Base-by-base conservation (phyloP, 179 eudicot species). In the Spergularia azorica region DNA sequence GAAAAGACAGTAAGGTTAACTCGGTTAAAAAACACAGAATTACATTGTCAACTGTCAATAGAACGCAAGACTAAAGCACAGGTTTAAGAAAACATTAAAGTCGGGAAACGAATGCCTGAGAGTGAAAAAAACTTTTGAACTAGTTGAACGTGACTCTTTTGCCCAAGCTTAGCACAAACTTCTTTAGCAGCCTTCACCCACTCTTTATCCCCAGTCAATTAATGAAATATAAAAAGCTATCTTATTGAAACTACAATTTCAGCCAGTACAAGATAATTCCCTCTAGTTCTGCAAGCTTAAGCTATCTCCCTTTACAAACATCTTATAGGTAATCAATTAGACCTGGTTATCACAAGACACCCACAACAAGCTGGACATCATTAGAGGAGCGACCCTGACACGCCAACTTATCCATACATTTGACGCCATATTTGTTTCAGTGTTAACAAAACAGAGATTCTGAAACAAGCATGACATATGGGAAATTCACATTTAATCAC, bases 401-500 rank as follows among this genome's bases (percentile, higher is more conserved):
- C n/a, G 70, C 16, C 15, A 54, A 54, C 61, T 54, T 54, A 60
- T 70, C 59, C 59, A 52, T 13, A 51, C 61, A 54, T 17, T 10
- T 67, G 71, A 36, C 26, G 38, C 17, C 57, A 67, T 67, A 46
- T 48, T n/a, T 32, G 3, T 48, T 9, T 67, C 18, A 67, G 61
- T 26, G 70, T 66, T 60, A 26, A 54, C 46, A 68, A 11, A 50
- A 51, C 39, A 13, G 39, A 50, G 10, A 68, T 50, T 20, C 73
- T 26, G 32, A 67, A 70, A 52, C 61, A 70, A 52, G 36, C 46
- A 70, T 70, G 73, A 20, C 60, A 52, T 26, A 70, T 20, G 58
- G 59, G 32, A 68, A 68, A 68, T 52, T 63, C n/a, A 3, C 9
- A 61, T 18, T 38, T 64, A 14, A 6, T 3, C 2, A 7, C 10